These are phyloP conservation scores for Penicillium crystallinum DNA, from an alignment of 495 filamentous ascomycete genomes.

Conservation along the genomic window DNA sequence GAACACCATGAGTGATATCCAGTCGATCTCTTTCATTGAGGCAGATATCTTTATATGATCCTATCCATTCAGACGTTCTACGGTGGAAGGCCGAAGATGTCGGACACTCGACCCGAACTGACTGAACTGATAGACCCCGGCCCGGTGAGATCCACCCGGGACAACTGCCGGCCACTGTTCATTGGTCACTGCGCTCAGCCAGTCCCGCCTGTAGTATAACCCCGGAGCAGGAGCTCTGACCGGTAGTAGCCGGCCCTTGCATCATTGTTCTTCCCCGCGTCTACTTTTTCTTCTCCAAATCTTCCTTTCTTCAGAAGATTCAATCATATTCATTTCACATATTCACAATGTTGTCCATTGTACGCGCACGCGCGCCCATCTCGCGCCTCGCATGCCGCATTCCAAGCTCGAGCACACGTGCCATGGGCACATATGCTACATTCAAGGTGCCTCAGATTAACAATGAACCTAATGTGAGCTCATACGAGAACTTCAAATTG, in stretches of 20 bases:
- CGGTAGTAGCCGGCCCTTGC: constrained; percentile 26
- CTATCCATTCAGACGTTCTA: no score
- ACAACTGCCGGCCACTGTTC: constrained; percentile 15
- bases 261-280: constrained; percentile 22
- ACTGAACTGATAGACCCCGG: no score
- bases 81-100: no score
- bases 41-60: no score
- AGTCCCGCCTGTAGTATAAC: background rate
- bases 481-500: background rate
- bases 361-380: constrained; percentile 29
- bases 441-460: constrained; percentile 84
- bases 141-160: constrained; percentile 22
- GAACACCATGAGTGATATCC: no score
- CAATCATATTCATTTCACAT: background rate
- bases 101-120: no score
- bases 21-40: no score
- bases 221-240: constrained; percentile 3
- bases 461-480: constrained; percentile 89
- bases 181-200: constrained; percentile 6
- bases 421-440: constrained; percentile 56
- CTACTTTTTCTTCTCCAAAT: constrained; percentile 10
- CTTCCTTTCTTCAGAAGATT: constrained; percentile 4
- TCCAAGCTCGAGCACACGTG: constrained; percentile 22
- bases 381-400: constrained; percentile 25
- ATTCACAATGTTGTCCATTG: constrained; percentile 32